Evolutionary conservation across 176 grass and related monocot genomes (phyloP).

Genomic region (Avena atlantica): DNA sequence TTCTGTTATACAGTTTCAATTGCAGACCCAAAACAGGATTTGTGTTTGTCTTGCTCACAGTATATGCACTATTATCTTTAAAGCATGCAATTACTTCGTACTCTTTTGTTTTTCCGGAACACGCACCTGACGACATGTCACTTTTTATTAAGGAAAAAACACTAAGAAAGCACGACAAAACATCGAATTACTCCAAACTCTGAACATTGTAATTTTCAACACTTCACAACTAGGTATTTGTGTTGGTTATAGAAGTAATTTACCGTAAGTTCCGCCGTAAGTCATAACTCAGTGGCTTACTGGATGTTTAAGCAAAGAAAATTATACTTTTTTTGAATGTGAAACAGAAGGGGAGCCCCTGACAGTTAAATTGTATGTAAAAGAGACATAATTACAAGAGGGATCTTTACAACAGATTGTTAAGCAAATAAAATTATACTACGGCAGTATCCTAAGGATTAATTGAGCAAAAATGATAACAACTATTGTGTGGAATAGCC

Average conservation of each 20-base stretch:
- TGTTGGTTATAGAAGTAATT: slow-evolving; percentile 16
- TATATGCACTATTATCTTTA: neutral
- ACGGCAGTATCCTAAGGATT: slow-evolving; percentile 1
- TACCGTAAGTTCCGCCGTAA: neutral
- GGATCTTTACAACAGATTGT: neutral
- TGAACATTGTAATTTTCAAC: neutral
- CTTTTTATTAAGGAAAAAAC: neutral
- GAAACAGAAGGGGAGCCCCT: neutral
- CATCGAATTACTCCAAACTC: slow-evolving; percentile 7
- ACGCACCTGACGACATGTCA: neutral
- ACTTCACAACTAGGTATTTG: slow-evolving; percentile 17
- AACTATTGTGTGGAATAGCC: slow-evolving; percentile 2
- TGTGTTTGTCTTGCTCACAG: slow-evolving; percentile 20
- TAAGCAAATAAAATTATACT: neutral
- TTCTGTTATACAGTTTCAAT: neutral
- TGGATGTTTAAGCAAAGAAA: neutral
- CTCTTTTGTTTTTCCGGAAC: neutral
- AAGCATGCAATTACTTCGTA: neutral
- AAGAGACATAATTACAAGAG: slow-evolving; percentile 4
- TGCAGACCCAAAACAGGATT: neutral
- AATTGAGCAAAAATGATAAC: neutral
- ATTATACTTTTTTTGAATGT: neutral
- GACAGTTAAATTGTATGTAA: neutral
- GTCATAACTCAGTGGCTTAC: slow-evolving; percentile 10
- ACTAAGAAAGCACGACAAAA: neutral